Percentiles rank a stretch among this genome's conserved stretches.
Conservation (phyloP, 257 asterid species). For the Nicotiana sylvestris region DNA sequence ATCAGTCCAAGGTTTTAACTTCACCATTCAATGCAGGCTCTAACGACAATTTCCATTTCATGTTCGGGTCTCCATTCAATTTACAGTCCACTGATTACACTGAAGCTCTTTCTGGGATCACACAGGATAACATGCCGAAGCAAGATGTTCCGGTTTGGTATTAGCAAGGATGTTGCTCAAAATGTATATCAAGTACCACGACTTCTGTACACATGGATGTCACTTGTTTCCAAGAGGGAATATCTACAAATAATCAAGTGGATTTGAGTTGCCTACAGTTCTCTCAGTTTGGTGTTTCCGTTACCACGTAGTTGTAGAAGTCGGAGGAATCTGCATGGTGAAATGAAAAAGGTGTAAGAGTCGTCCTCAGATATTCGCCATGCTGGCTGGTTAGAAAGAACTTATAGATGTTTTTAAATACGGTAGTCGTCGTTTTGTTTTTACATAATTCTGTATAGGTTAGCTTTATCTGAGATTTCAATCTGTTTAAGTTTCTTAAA, state of each 20-base stretch:
- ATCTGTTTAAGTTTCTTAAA: not conserved
- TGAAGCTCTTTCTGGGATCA: slow-evolving; percentile 20
- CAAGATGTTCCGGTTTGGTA: slow-evolving; percentile 43
- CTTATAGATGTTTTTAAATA: slow-evolving; percentile 13
- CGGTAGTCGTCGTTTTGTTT: not conserved
- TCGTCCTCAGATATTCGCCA: not conserved
- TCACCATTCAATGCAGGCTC: slow-evolving; percentile 21
- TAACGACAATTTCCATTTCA: slow-evolving; percentile 26
- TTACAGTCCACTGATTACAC: slow-evolving; percentile 31
- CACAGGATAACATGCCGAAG: slow-evolving; percentile 21
- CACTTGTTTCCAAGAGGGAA: not conserved
- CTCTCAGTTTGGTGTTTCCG: not conserved
- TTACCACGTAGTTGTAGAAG: slow-evolving; percentile 1
- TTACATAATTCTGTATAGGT: not conserved
- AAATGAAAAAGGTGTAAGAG: not conserved
- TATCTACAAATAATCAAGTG: not conserved
- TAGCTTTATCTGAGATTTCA: not conserved
- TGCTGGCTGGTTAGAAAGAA: slow-evolving; percentile 14
- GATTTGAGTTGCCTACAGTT: not conserved
- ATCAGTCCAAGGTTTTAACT: slow-evolving; percentile 25
- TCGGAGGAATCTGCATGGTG: not conserved
- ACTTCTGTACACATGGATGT: not conserved
- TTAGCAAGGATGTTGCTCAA: not conserved
- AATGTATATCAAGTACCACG: not conserved
- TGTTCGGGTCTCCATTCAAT: slow-evolving; percentile 36